A percentile compares a stretch with the other conserved stretches of the same genome.
Evolutionary conservation across 2,329 filamentous ascomycete genomes (phyloP).

Genomic region (Cordyceps javanica): DNA sequence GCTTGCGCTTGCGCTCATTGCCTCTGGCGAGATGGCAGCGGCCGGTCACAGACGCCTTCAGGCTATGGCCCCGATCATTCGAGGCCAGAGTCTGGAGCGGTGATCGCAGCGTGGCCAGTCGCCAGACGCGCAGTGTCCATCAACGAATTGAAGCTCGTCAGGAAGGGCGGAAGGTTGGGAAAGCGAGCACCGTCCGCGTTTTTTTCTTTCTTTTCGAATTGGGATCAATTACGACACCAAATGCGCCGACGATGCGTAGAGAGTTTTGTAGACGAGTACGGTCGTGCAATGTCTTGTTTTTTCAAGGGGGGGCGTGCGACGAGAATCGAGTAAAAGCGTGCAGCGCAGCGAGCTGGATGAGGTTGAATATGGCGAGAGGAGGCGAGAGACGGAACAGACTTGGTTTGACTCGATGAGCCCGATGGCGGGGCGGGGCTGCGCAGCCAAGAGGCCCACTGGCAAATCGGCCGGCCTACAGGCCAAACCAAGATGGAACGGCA

Average conservation of each 20-base stretch:
- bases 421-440: slow-evolving; percentile 11
- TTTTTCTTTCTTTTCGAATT: too few species aligned
- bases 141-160: slow-evolving; percentile 21
- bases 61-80: slow-evolving; percentile 21
- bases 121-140: slow-evolving; percentile 33
- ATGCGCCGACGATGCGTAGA: background rate
- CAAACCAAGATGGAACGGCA: slow-evolving; percentile 5
- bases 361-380: background rate
- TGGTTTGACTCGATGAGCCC: slow-evolving; percentile 12
- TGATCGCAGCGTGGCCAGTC: slow-evolving; percentile 27
- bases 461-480: slow-evolving; percentile 10
- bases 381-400: background rate
- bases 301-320: background rate
- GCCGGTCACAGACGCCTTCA: slow-evolving; percentile 22
- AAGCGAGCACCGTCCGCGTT: background rate
- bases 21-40: slow-evolving; percentile 12
- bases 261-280: background rate
- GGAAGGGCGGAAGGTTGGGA: background rate
- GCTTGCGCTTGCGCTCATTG: slow-evolving; percentile 12
- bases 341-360: background rate
- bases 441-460: slow-evolving; percentile 1
- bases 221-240: background rate
- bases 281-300: background rate
- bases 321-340: background rate
- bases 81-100: slow-evolving; percentile 24